Percentiles rank a stretch among this genome's conserved stretches.
phyloP scores from a whole-genome alignment of 164 flowering plant species.

The Magnolia sinica region DNA sequence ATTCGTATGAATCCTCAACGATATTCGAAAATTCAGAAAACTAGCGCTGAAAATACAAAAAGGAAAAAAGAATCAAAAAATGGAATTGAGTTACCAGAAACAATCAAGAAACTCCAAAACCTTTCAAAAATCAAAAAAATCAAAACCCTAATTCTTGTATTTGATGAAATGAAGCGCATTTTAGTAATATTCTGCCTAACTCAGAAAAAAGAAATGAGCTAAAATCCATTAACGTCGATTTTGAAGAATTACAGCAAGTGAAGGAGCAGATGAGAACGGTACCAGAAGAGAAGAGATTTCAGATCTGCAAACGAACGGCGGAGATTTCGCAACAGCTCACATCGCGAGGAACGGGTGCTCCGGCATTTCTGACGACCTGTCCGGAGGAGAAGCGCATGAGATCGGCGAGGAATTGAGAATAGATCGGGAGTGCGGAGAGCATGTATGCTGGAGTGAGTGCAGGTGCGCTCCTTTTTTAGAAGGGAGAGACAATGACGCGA shows the following conservation, averaged over 20 bases:
- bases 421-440: constrained; percentile 1
- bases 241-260: too few species aligned
- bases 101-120: too few species aligned
- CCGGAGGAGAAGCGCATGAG: background rate
- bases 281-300: background rate
- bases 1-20: background rate
- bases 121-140: too few species aligned
- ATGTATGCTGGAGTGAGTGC: background rate
- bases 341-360: background rate
- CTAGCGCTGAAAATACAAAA: background rate
- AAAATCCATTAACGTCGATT: too few species aligned
- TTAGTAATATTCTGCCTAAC: too few species aligned
- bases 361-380: constrained; percentile 9
- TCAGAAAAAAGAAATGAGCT: too few species aligned
- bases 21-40: background rate
- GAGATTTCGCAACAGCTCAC: background rate
- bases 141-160: too few species aligned
- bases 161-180: too few species aligned
- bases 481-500: constrained; percentile 27
- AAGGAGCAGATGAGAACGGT: background rate
- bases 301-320: background rate
- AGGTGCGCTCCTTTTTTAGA: background rate
- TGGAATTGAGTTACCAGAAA: too few species aligned
- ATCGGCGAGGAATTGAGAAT: background rate
- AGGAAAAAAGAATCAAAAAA: too few species aligned